Conservation (phyloP, 2,329 filamentous ascomycete genomes). For the Exserohilum turcica region DNA sequence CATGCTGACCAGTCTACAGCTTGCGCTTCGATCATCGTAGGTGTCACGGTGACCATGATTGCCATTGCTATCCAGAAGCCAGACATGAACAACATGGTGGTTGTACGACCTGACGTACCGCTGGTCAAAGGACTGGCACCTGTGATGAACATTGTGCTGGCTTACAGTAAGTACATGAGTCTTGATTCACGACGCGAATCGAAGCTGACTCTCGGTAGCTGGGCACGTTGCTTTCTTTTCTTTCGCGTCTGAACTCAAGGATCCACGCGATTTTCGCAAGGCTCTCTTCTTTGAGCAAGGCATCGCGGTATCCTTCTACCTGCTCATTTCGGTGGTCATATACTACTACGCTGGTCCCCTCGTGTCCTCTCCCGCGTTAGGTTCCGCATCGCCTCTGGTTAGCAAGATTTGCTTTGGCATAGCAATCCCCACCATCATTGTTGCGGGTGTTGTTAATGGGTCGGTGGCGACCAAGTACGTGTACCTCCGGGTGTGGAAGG, state of each 20-base stretch:
- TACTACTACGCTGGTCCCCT: conserved; percentile 68
- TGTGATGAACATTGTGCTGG: conserved; percentile 69
- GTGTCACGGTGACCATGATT: conserved; percentile 70
- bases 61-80: conserved; percentile 62
- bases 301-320: conserved; percentile 65
- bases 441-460: conserved; percentile 73
- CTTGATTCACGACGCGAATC: not conserved
- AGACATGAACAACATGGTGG: conserved; percentile 38
- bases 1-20: conserved; percentile 44
- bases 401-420: conserved; percentile 71
- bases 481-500: conserved; percentile 66
- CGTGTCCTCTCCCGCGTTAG: conserved; percentile 69
- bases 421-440: conserved; percentile 71
- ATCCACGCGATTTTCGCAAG: conserved; percentile 65
- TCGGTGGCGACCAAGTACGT: conserved; percentile 70
- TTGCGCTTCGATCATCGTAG: conserved; percentile 67
- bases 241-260: conserved; percentile 67
- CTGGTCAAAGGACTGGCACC: conserved; percentile 36
- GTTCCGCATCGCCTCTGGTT: conserved; percentile 62
- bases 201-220: conserved; percentile 26
- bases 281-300: conserved; percentile 66
- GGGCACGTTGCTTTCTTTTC: conserved; percentile 72
- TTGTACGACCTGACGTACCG: conserved; percentile 26
- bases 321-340: conserved; percentile 68
- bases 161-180: conserved; percentile 58